phyloP scores from a whole-genome alignment of 306 rosid genomes.

The Ceratonia siliqua region DNA sequence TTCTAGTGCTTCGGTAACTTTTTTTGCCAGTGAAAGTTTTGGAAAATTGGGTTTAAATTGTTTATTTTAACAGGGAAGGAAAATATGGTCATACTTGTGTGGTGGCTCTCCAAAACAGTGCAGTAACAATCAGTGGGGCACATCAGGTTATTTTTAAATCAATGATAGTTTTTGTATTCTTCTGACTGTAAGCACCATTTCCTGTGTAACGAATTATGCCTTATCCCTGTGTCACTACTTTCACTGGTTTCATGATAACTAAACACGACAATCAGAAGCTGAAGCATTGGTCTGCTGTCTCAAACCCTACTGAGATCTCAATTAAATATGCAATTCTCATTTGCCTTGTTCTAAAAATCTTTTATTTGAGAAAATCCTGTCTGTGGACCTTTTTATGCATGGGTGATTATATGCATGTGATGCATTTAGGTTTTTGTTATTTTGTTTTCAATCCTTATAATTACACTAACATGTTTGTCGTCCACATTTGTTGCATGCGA shows the following conservation, averaged over 20 bases:
- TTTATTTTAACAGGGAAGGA: conserved; percentile 66
- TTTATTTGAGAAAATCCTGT: conserved; percentile 2
- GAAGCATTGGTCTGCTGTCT: background rate
- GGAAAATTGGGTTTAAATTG: conserved; percentile 31
- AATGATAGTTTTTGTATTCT: conserved; percentile 1
- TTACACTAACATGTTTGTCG: background rate
- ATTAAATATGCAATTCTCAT: background rate
- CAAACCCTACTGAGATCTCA: conserved; percentile 3
- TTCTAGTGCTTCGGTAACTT: conserved; percentile 9
- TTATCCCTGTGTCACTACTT: background rate
- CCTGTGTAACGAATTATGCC: background rate
- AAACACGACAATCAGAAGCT: background rate
- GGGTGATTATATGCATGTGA: background rate
- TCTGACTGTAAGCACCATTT: conserved; percentile 19
- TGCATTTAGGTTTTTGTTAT: conserved; percentile 8
- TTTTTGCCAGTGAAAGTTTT: conserved; percentile 31
- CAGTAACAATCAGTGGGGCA: conserved; percentile 53
- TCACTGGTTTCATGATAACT: background rate
- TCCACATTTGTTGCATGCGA: background rate
- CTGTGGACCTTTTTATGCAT: background rate
- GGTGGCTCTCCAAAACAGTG: conserved; percentile 91
- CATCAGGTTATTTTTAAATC: conserved; percentile 57
- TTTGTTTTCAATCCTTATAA: conserved; percentile 19
- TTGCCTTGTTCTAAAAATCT: conserved; percentile 13
- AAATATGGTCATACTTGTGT: conserved; percentile 84